A percentile compares a stretch with the other conserved stretches of the same genome.
Conservation (phyloP, 1,139 yeast genomes). For the Yarrowia galli region DNA sequence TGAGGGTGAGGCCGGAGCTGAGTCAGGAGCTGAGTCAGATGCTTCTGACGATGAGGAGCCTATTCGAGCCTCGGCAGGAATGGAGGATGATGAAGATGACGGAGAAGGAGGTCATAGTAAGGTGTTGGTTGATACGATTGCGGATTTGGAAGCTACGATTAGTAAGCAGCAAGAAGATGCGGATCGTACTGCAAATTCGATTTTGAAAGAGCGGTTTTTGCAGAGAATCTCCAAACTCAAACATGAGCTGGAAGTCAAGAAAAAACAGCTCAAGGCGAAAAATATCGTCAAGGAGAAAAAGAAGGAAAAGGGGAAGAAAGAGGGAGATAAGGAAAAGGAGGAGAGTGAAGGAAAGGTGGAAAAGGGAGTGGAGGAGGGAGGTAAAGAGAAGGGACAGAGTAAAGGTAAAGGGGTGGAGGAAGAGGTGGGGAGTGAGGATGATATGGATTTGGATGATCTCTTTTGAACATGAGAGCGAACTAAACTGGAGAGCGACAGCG, state of each 20-base stretch:
- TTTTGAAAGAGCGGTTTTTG: slow-evolving; percentile 85
- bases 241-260: slow-evolving; percentile 83
- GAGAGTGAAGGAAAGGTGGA: slow-evolving; percentile 19
- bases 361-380: neutral
- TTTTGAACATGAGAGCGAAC: slow-evolving; percentile 40
- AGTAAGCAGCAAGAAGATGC: slow-evolving; percentile 77
- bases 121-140: slow-evolving; percentile 81
- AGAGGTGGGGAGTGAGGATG: slow-evolving; percentile 41
- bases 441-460: slow-evolving; percentile 45
- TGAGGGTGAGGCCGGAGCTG: slow-evolving; percentile 58
- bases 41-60: slow-evolving; percentile 58
- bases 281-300: slow-evolving; percentile 49
- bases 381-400: neutral
- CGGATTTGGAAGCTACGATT: slow-evolving; percentile 81
- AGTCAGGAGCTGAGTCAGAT: slow-evolving; percentile 61
- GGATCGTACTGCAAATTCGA: slow-evolving; percentile 80
- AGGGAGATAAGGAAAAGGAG: slow-evolving; percentile 1
- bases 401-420: neutral
- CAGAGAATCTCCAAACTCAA: slow-evolving; percentile 81
- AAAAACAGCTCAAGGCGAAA: slow-evolving; percentile 64
- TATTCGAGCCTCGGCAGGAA: slow-evolving; percentile 28
- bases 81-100: slow-evolving; percentile 51
- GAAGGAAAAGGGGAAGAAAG: slow-evolving; percentile 40
- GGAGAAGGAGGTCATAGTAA: slow-evolving; percentile 71
- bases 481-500: too few relatives aligned